Conservation (phyloP, 768 basidiomycete species). For the Boletus tylopilopsis region DNA sequence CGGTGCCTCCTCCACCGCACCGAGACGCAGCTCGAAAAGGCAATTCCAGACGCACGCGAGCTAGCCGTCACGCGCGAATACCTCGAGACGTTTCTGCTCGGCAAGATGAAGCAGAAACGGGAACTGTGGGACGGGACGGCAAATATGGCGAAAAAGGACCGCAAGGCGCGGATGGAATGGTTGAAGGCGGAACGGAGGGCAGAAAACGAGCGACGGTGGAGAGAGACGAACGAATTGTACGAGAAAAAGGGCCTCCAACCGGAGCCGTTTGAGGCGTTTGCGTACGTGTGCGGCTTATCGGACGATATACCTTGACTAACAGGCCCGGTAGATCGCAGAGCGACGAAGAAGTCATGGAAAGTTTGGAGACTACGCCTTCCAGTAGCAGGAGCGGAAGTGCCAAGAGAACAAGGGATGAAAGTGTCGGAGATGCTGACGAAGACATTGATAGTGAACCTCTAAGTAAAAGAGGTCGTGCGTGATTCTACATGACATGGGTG, state of each 20-base stretch:
- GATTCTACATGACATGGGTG: no score
- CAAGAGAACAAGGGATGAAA: constrained; percentile 16
- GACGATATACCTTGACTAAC: background rate
- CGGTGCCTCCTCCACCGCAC: constrained; percentile 18
- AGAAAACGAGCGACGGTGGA: constrained; percentile 18
- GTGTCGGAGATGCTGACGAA: background rate
- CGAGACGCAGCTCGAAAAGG: constrained; percentile 10
- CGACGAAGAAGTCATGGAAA: constrained; percentile 24
- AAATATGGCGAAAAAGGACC: constrained; percentile 16
- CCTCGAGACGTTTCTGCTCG: constrained; percentile 24
- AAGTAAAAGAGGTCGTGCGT: constrained; percentile 17
- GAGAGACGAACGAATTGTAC: constrained; percentile 13
- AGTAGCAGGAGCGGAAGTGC: constrained; percentile 13
- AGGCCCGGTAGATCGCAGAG: constrained; percentile 15
- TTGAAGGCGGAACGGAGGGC: constrained; percentile 20
- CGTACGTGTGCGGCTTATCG: constrained; percentile 15
- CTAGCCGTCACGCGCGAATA: constrained; percentile 21
- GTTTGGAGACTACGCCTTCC: constrained; percentile 23
- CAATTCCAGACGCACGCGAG: constrained; percentile 19
- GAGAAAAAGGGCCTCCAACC: constrained; percentile 6
- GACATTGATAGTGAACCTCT: background rate
- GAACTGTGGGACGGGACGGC: constrained; percentile 34
- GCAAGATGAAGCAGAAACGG: constrained; percentile 28
- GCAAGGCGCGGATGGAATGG: constrained; percentile 27
- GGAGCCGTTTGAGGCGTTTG: constrained; percentile 19